These are phyloP conservation scores for Plasmodium malariae DNA, from an alignment of 169 alveolate genomes.

Conservation along the genomic window DNA sequence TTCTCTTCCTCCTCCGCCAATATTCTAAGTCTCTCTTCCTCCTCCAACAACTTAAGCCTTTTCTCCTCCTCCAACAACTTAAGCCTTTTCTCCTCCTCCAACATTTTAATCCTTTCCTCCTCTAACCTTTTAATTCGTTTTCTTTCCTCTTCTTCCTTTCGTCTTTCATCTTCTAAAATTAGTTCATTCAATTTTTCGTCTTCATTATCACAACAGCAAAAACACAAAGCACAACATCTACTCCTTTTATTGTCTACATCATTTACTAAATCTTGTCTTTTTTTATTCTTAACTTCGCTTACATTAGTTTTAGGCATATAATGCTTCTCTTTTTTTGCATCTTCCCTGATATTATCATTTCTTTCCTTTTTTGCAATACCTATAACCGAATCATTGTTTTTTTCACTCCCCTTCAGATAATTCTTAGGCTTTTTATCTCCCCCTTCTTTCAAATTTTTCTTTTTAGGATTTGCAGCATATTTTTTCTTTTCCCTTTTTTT, in stretches of 20 bases:
- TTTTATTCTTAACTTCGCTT: not conserved
- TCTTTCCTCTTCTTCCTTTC: constrained; percentile 11
- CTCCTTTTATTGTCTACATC: not conserved
- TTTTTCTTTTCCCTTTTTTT: too few relatives aligned
- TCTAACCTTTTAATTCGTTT: not conserved
- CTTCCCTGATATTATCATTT: not conserved
- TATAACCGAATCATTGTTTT: not conserved
- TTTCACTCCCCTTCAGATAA: not conserved
- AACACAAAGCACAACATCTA: constrained; percentile 12
- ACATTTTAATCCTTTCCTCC: constrained; percentile 10
- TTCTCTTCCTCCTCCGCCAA: constrained; percentile 7
- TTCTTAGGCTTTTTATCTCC: not conserved
- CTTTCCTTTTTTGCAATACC: not conserved
- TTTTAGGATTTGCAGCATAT: too few relatives aligned
- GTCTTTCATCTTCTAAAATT: constrained; percentile 6
- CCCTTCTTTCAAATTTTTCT: too few relatives aligned
- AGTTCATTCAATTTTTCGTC: constrained; percentile 35
- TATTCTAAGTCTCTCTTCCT: constrained; percentile 18
- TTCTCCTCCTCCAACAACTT: constrained; percentile 29
- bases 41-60: constrained; percentile 21
- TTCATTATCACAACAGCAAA: constrained; percentile 69
- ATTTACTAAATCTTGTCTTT: not conserved
- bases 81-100: constrained; percentile 7
- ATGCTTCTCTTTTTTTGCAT: not conserved
- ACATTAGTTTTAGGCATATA: not conserved